Evolutionary conservation across 768 basidiomycete species (phyloP), one percentile per base, ranked within the genome.

Genomic region (Boletus fagicola): DNA sequence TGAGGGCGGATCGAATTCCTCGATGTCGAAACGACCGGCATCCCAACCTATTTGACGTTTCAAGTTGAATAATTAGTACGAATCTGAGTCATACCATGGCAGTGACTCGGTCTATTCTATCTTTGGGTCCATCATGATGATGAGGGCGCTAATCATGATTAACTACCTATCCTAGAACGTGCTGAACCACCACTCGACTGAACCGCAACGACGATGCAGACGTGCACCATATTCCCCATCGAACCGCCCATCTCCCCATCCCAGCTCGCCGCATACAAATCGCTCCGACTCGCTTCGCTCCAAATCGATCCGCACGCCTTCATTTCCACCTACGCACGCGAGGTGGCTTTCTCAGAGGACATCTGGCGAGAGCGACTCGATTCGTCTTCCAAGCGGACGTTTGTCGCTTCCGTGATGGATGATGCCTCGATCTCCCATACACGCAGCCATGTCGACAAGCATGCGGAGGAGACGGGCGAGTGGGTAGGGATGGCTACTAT

Each of bases 231-330:
- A 50, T 62, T 63, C 15, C 47, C 70, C 28, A 40, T 68, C 39
- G 16, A 64, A 26, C 33, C 42, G 7, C 58, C 54, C 18, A 4
- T 50, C 35, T 55, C 69, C n/a, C 31, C 62, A 28, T 53, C 58
- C 33, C 71, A 73, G 26, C 51, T 79, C 40, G 48, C 48, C 8
- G 50, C 55, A 13, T 71, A 58, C 46, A 69, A 60, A 50, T 5
- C 33, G 2, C 57, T 71, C 38, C 55, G 70, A 31, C 59, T 72
- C 35, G 24, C 55, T 2, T 67, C 63, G 15, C 64, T 73, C 39
- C 61, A 58, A 48, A 33, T 53, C 5, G 65, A 72, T 35, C 65
- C 65, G 1, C 50, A 53, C 9, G 57, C 56, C 4, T 73, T 72
- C 28, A 5, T 5, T 1, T 68, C 71, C 26, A 66, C 26, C 26